Evolutionary conservation across 345 rosid species (phyloP), one percentile per base, ranked within the genome.

Genomic region (Brassica incana): DNA sequence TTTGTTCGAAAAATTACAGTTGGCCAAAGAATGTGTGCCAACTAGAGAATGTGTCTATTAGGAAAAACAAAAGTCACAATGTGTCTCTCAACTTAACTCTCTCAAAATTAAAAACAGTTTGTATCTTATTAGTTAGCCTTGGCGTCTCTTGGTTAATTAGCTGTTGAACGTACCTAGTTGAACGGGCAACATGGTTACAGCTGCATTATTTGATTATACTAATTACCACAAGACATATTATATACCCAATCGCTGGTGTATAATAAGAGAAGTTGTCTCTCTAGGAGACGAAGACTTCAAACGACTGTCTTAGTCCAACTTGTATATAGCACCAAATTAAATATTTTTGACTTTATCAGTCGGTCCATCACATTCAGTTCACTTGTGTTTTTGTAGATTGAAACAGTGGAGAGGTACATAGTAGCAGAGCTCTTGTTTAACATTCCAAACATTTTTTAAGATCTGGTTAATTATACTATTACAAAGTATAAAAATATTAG

Each of bases 161-260:
- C 68, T 72, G 73, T 67, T 30, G 73, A 27, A 27, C 29, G 29
- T 27, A 27, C 29, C 29, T 27, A 27, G 73, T 67, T 30, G 73
- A 78, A 66, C 6, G 36, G 61, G 35, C 72, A 78, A 36, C 61
- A 72, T 65, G 81, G 72, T 72, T 27, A 58, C 81, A 72, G 67
- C 77, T 78, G 81, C 14, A 66, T 33, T 23, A 48, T 62, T n/a
- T 71, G 9, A 5, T 38, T 72, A 30, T 14, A 72, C 33, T 29
- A 72, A 72, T 10, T 72, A 59, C 67, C 52, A 40, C 15, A 66
- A 0, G 62, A 43, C 36, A 66, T 62, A 60, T 60, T 33, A 54
- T 48, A 71, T 35, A 59, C 3, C 16, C 5, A 60, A 56, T 65
- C 12, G 71, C 71, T 54, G 70, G 14, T 65, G 36, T 66, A 40